Conservation (phyloP, 106 monocot species). For the Iris macrosiphon region DNA sequence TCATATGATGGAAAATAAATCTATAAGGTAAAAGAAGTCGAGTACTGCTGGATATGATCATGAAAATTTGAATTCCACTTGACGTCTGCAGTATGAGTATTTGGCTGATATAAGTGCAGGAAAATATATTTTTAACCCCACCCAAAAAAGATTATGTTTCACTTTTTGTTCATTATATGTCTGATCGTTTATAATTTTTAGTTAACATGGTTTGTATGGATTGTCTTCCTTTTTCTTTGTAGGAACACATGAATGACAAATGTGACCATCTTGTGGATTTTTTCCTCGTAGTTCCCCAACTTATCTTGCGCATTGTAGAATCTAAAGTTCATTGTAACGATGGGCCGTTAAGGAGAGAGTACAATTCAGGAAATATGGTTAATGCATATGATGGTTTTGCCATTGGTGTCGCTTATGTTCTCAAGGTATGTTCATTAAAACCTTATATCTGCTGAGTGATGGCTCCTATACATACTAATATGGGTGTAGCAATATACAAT, state of each 20-base stretch:
- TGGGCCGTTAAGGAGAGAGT: conserved; percentile 21
- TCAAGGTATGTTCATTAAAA: conserved; percentile 31
- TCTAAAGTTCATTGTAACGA: conserved; percentile 23
- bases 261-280: conserved; percentile 19
- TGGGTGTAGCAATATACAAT: background rate
- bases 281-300: conserved; percentile 18
- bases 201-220: no score
- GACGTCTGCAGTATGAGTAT: no score
- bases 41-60: no score
- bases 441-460: background rate
- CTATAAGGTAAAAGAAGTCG: no score
- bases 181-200: no score
- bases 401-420: conserved; percentile 34
- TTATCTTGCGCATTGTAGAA: conserved; percentile 23
- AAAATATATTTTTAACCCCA: no score
- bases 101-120: no score
- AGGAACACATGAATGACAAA: conserved; percentile 22
- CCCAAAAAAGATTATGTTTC: no score
- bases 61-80: no score
- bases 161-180: no score
- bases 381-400: conserved; percentile 28
- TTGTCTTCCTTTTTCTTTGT: conserved; percentile 1
- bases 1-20: no score
- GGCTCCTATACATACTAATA: background rate
- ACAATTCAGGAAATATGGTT: conserved; percentile 7